Percentiles rank a stretch among this genome's conserved stretches.
These are phyloP conservation scores for Rossbeevera mucosa DNA, from an alignment of 768 basidiomycete species.

Conservation along the genomic window DNA sequence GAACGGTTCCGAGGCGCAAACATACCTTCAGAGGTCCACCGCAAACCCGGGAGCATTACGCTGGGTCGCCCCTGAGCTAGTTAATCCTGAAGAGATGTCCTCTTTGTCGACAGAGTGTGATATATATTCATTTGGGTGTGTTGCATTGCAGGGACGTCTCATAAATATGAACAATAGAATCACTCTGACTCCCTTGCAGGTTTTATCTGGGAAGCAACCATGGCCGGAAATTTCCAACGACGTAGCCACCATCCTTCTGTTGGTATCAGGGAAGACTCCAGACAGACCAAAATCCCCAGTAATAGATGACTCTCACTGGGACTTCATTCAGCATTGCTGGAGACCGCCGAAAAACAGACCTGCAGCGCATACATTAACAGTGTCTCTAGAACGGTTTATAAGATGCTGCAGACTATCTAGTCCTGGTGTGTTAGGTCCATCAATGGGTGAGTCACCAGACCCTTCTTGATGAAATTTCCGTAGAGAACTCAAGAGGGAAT, in stretches of 20 bases:
- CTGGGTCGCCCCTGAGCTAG: background rate
- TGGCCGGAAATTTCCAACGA: background rate
- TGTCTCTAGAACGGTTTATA: too few relatives aligned
- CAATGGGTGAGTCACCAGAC: too few relatives aligned
- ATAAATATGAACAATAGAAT: background rate
- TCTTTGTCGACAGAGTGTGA: background rate
- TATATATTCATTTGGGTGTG: background rate
- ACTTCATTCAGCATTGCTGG: background rate
- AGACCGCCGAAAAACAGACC: background rate
- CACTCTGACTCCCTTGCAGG: background rate
- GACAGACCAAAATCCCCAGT: background rate
- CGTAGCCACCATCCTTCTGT: background rate
- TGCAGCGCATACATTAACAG: too few relatives aligned
- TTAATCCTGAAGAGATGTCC: background rate
- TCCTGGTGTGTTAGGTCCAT: too few relatives aligned
- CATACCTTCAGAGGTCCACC: background rate
- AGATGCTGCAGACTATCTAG: too few relatives aligned
- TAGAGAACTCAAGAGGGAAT: too few relatives aligned
- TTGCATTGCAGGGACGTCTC: background rate
- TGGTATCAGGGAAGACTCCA: background rate
- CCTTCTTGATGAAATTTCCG: too few relatives aligned
- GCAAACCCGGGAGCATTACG: background rate
- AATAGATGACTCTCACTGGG: background rate
- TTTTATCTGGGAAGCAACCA: background rate
- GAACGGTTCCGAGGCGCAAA: background rate